Percentiles rank a stretch among this genome's conserved stretches.
Evolutionary conservation across 2,329 filamentous ascomycete genomes (phyloP).

Genomic region (Aspergillus neotritici): DNA sequence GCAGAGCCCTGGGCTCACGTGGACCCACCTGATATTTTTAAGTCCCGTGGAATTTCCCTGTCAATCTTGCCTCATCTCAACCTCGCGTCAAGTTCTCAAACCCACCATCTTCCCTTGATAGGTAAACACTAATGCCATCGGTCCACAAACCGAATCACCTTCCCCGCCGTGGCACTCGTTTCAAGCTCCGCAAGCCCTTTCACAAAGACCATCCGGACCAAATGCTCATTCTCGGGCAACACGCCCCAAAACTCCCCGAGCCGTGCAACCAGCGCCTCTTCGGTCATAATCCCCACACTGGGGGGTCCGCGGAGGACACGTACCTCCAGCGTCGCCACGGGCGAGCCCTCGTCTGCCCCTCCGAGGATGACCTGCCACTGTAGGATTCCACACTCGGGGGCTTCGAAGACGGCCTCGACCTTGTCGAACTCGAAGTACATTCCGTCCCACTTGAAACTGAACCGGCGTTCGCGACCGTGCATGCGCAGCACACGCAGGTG

Average conservation of each 20-base stretch:
- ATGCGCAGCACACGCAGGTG: slow-evolving; percentile 35
- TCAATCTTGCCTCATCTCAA: too few species aligned
- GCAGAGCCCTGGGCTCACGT: too few species aligned
- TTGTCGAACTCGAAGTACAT: slow-evolving; percentile 36
- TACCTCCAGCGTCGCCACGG: slow-evolving; percentile 12
- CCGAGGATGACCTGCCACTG: slow-evolving; percentile 42
- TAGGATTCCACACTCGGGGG: slow-evolving; percentile 25
- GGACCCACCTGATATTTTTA: too few species aligned
- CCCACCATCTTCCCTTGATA: too few species aligned
- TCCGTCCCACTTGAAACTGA: slow-evolving; percentile 42
- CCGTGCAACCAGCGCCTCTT: neutral
- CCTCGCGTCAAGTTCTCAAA: too few species aligned
- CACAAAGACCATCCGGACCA: slow-evolving; percentile 16
- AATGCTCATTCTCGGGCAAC: slow-evolving; percentile 4
- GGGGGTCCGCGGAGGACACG: slow-evolving; percentile 11
- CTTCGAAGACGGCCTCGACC: slow-evolving; percentile 21
- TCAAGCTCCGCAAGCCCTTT: slow-evolving; percentile 10
- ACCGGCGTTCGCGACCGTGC: slow-evolving; percentile 38
- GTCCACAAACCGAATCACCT: slow-evolving; percentile 20
- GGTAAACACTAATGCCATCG: neutral
- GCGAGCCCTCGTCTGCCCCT: slow-evolving; percentile 1
- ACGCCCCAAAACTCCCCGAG: slow-evolving; percentile 1
- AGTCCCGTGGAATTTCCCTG: too few species aligned
- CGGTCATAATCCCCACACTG: neutral
- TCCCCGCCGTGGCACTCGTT: slow-evolving; percentile 15